Evolutionary conservation across 164 flowering plant species (phyloP).

Genomic region (Umbellularia californica): DNA sequence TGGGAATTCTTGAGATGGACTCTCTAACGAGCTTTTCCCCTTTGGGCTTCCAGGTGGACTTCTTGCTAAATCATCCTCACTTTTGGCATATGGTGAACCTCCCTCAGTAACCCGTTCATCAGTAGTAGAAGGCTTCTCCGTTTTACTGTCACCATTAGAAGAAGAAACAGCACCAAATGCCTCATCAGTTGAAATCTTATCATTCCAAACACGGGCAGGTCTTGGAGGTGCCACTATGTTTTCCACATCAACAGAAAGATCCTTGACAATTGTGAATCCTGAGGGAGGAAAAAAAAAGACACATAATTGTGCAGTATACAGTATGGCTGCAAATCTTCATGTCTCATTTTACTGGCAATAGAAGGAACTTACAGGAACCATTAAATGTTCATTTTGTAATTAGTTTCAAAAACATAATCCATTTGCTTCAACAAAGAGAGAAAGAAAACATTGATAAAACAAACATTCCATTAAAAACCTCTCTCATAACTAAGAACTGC

Average conservation of each 20-base stretch:
- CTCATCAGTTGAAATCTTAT: conserved; percentile 26
- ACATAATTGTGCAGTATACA: neutral
- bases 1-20: conserved; percentile 34
- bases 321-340: neutral
- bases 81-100: conserved; percentile 34
- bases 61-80: conserved; percentile 43
- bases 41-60: conserved; percentile 54
- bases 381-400: neutral
- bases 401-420: neutral
- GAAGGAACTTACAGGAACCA: neutral
- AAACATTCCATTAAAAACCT: no score
- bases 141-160: conserved; percentile 34
- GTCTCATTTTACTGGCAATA: neutral
- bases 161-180: conserved; percentile 23
- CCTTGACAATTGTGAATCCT: conserved; percentile 83
- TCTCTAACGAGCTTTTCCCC: conserved; percentile 38
- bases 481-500: no score
- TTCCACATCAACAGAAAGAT: conserved; percentile 86
- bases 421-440: neutral
- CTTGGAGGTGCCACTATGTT: conserved; percentile 75
- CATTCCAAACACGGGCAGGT: conserved; percentile 29
- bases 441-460: no score
- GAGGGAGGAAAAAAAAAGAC: conserved; percentile 16
- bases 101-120: conserved; percentile 35
- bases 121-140: conserved; percentile 34